Percentiles rank a stretch among this genome's conserved stretches.
Evolutionary conservation across 2,329 filamentous ascomycete genomes (phyloP).

Genomic region (Epichloe glyceriae): DNA sequence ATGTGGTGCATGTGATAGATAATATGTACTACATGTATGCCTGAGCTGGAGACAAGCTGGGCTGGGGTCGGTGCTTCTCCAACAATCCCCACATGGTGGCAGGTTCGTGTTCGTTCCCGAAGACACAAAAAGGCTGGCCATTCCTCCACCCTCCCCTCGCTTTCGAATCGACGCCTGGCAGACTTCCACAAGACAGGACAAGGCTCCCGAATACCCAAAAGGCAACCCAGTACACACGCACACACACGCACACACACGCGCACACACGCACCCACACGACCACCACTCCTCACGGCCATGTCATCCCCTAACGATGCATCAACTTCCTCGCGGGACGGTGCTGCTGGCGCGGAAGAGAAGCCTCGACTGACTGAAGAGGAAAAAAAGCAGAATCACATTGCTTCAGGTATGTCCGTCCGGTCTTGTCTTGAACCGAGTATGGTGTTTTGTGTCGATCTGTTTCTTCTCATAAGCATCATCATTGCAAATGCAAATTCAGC

Average conservation of each 20-base stretch:
- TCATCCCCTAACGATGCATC: slow-evolving; percentile 10
- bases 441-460: neutral
- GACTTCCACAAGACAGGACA: neutral
- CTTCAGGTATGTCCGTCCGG: slow-evolving; percentile 28
- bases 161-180: neutral
- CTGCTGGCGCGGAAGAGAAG: slow-evolving; percentile 28
- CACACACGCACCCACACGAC: neutral
- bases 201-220: neutral
- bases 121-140: neutral
- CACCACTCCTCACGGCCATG: slow-evolving; percentile 1
- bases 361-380: slow-evolving; percentile 39
- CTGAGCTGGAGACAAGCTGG: neutral
- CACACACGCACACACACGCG: neutral
- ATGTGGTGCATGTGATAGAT: slow-evolving; percentile 3
- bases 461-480: neutral
- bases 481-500: neutral
- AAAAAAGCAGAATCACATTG: slow-evolving; percentile 43
- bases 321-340: slow-evolving; percentile 8
- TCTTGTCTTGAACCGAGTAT: neutral
- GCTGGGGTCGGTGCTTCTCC: neutral
- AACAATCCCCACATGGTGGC: neutral
- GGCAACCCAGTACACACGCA: neutral
- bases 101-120: too few species aligned
- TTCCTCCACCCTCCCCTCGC: neutral
- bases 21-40: neutral